Percentiles rank a stretch among this genome's conserved stretches.
These are phyloP conservation scores for Penicillium decumbens DNA, from an alignment of 2,329 filamentous ascomycete species.

Conservation along the genomic window DNA sequence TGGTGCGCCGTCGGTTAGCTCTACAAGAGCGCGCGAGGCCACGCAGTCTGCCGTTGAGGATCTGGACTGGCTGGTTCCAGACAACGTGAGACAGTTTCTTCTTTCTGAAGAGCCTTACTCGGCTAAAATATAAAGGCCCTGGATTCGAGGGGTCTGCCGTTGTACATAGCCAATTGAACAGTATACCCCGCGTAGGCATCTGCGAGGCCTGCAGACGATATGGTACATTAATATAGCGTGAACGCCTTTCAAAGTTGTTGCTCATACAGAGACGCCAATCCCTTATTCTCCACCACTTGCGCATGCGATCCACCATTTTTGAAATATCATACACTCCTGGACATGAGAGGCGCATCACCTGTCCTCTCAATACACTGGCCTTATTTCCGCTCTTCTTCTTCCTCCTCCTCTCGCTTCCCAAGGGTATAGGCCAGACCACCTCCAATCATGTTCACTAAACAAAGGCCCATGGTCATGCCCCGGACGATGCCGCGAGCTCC, in stretches of 20 bases:
- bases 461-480: slow-evolving; percentile 45
- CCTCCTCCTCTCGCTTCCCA: slow-evolving; percentile 41
- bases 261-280: not conserved
- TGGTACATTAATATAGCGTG: not conserved
- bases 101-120: slow-evolving; percentile 31
- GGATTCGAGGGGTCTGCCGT: not conserved
- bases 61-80: slow-evolving; percentile 36
- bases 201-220: not conserved
- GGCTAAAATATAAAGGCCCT: not conserved
- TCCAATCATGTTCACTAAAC: slow-evolving; percentile 44
- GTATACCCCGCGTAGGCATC: not conserved
- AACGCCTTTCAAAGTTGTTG: not conserved
- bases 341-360: not conserved
- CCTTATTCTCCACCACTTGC: not conserved
- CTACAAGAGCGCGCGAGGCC: slow-evolving; percentile 41
- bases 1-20: slow-evolving; percentile 40
- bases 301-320: not conserved
- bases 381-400: slow-evolving; percentile 6
- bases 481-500: slow-evolving; percentile 43
- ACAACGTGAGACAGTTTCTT: slow-evolving; percentile 33
- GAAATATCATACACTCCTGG: slow-evolving; percentile 8
- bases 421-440: slow-evolving; percentile 46
- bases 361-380: not conserved
- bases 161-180: not conserved
- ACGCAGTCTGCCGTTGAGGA: slow-evolving; percentile 28